Evolutionary conservation across 2,329 filamentous ascomycete genomes (phyloP).

Genomic region (Hyphodiscus sp.): DNA sequence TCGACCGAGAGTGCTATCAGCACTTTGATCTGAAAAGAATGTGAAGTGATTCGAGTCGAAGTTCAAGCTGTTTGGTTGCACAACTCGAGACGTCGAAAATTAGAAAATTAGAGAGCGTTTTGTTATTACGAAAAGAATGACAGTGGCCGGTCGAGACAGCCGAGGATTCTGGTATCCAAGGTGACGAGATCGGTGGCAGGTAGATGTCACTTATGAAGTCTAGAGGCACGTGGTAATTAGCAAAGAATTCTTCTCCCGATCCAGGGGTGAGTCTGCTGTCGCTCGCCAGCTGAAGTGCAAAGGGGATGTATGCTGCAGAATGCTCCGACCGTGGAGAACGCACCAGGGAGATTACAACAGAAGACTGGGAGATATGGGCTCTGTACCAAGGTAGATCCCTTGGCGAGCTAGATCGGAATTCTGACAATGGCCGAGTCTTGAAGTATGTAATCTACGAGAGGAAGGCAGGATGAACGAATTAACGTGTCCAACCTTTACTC

Average conservation of each 20-base stretch:
- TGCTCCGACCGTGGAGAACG: constrained; percentile 15
- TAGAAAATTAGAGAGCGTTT: constrained; percentile 29
- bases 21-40: constrained; percentile 27
- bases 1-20: constrained; percentile 27
- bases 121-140: constrained; percentile 28
- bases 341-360: constrained; percentile 17
- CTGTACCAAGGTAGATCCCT: constrained; percentile 17
- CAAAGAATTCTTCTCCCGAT: background rate
- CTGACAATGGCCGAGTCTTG: constrained; percentile 12
- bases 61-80: constrained; percentile 10
- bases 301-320: constrained; percentile 1
- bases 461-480: constrained; percentile 31
- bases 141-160: constrained; percentile 23
- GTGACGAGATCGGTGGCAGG: constrained; percentile 18
- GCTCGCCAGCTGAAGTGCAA: background rate
- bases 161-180: constrained; percentile 18
- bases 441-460: constrained; percentile 16
- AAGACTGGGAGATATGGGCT: constrained; percentile 4
- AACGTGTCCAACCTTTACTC: constrained; percentile 31
- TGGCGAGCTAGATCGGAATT: constrained; percentile 13
- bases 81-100: constrained; percentile 6
- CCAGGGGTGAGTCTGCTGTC: background rate
- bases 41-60: constrained; percentile 22
- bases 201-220: constrained; percentile 10
- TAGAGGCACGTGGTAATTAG: background rate